Conservation (phyloP, 495 filamentous ascomycete genomes). For the Penicillium goetzii region DNA sequence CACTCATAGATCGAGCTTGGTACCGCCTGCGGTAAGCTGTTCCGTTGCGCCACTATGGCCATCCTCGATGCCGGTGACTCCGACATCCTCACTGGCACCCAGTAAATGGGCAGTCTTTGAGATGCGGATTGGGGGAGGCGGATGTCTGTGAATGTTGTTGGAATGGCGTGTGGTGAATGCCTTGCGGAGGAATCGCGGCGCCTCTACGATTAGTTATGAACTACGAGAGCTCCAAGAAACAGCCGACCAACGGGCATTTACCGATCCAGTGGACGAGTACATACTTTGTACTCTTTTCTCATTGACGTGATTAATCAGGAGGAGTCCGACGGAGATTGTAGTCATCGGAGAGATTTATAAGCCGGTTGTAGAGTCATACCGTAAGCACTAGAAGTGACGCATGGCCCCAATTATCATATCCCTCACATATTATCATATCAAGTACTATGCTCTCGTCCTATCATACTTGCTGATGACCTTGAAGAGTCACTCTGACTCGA, state of each 20-base stretch:
- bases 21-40: conserved; percentile 86
- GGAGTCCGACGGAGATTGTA: conserved; percentile 2
- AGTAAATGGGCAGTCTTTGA: conserved; percentile 17
- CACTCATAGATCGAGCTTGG: conserved; percentile 85
- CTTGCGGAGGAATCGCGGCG: conserved; percentile 7
- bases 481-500: conserved; percentile 7
- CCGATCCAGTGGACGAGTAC: conserved; percentile 4
- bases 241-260: conserved; percentile 12
- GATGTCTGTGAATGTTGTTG: conserved; percentile 11
- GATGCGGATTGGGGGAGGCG: conserved; percentile 8
- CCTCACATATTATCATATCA: background rate
- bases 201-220: conserved; percentile 15
- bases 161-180: conserved; percentile 13
- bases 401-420: background rate
- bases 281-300: background rate
- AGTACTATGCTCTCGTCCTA: background rate
- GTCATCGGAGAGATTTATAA: background rate
- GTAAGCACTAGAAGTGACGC: background rate
- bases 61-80: conserved; percentile 96
- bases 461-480: background rate
- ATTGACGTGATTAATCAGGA: conserved; percentile 11
- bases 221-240: conserved; percentile 16
- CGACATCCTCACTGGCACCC: conserved; percentile 71
- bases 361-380: background rate
- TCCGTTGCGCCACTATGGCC: conserved; percentile 84